A percentile compares a stretch with the other conserved stretches of the same genome.
phyloP scores from a whole-genome alignment of 345 rosid genomes.

The Zanthoxylum bungeanum region DNA sequence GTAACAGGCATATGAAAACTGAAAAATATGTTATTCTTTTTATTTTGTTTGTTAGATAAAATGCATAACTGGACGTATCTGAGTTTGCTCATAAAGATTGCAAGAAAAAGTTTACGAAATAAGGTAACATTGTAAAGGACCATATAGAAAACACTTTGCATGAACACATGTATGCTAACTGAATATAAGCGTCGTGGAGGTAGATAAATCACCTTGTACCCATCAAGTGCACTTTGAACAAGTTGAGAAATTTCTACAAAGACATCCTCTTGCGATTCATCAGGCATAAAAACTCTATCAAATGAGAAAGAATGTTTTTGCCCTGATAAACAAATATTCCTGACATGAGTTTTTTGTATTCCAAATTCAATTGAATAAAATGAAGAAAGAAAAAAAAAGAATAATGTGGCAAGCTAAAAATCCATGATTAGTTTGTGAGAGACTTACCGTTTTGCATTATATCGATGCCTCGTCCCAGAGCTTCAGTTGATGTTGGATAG shows the following conservation, averaged over 20 bases:
- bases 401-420: neutral
- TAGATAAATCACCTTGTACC: slow-evolving; percentile 72
- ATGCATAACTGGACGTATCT: neutral
- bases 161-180: neutral
- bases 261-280: slow-evolving; percentile 76
- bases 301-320: slow-evolving; percentile 83
- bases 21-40: neutral
- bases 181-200: neutral
- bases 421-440: neutral
- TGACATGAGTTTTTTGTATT: slow-evolving; percentile 5
- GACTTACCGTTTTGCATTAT: slow-evolving; percentile 65
- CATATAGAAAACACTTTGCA: neutral
- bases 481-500: slow-evolving; percentile 72
- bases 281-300: slow-evolving; percentile 80
- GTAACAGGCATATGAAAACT: neutral
- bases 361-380: neutral
- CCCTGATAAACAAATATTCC: slow-evolving; percentile 40
- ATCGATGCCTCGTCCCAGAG: slow-evolving; percentile 78
- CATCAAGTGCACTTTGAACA: slow-evolving; percentile 98
- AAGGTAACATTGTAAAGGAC: neutral
- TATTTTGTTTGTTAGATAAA: neutral
- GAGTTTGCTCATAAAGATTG: neutral
- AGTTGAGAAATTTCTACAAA: slow-evolving; percentile 94
- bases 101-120: neutral
- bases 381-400: neutral